Evolutionary conservation across 164 flowering plant genomes (phyloP).

Genomic region (Chimonanthus praecox): DNA sequence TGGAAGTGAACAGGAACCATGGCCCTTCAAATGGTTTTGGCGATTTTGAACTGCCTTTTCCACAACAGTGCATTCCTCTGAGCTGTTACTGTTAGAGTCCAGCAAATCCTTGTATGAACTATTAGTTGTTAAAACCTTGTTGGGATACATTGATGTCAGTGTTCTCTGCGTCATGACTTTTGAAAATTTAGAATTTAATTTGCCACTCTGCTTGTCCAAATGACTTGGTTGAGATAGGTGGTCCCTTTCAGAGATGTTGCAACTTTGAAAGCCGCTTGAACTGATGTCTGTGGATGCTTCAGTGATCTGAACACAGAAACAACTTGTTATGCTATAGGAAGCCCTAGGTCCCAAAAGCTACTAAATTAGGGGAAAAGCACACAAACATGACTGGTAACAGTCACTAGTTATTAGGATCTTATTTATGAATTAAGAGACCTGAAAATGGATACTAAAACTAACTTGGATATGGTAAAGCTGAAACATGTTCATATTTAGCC

Average conservation of each 20-base stretch:
- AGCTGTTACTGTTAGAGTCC: constrained; percentile 24
- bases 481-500: not conserved
- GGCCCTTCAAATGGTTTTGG: constrained; percentile 24
- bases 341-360: not conserved
- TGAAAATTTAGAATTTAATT: constrained; percentile 28
- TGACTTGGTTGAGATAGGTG: constrained; percentile 29
- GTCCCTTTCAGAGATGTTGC: constrained; percentile 4
- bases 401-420: not conserved
- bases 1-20: constrained; percentile 12
- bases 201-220: constrained; percentile 30
- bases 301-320: constrained; percentile 14
- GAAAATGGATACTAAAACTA: not conserved
- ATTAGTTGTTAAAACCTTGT: constrained; percentile 25
- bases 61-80: constrained; percentile 41
- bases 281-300: constrained; percentile 1
- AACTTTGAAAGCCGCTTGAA: constrained; percentile 8
- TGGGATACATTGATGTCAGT: constrained; percentile 53
- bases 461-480: not conserved
- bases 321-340: not conserved
- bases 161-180: constrained; percentile 50
- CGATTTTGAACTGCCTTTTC: constrained; percentile 28
- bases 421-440: not conserved
- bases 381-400: not conserved
- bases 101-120: constrained; percentile 19
- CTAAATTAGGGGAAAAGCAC: not conserved